A percentile compares a stretch with the other conserved stretches of the same genome.
These are phyloP conservation scores for Psilocybe sp. DNA, from an alignment of 768 basidiomycete genomes.

Conservation along the genomic window DNA sequence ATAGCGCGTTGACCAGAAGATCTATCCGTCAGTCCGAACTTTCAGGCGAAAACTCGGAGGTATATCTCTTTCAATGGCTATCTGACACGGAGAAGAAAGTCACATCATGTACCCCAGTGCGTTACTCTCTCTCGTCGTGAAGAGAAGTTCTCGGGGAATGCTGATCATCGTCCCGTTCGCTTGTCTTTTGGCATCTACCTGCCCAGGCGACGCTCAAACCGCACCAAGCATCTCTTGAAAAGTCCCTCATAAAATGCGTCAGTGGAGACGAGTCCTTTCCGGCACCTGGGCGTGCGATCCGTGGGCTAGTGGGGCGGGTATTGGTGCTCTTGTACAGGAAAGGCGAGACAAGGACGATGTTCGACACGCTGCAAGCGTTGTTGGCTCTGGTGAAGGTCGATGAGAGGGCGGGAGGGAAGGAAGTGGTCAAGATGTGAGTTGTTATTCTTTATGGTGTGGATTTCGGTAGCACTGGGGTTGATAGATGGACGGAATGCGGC, in stretches of 20 bases:
- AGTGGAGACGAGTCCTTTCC: slow-evolving; percentile 65
- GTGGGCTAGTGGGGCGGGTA: slow-evolving; percentile 78
- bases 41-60: slow-evolving; percentile 71
- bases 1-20: not conserved
- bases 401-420: slow-evolving; percentile 62
- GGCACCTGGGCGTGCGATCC: slow-evolving; percentile 82
- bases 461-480: too few relatives aligned
- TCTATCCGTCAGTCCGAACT: slow-evolving; percentile 52
- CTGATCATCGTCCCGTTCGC: slow-evolving; percentile 52
- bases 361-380: slow-evolving; percentile 81
- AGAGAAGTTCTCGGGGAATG: too few relatives aligned
- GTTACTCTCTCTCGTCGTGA: too few relatives aligned
- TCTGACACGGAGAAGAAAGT: slow-evolving; percentile 55
- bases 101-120: too few relatives aligned
- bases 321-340: slow-evolving; percentile 69
- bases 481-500: too few relatives aligned
- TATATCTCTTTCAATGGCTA: slow-evolving; percentile 86
- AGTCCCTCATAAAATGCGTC: slow-evolving; percentile 64
- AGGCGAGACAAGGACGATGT: slow-evolving; percentile 81
- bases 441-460: not conserved
- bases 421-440: slow-evolving; percentile 63
- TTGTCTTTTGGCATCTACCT: slow-evolving; percentile 25
- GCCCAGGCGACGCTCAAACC: slow-evolving; percentile 65
- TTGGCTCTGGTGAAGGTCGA: slow-evolving; percentile 69
- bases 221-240: slow-evolving; percentile 59